Evolutionary conservation across 352 stramenopile species (phyloP), one percentile per base, ranked within the genome.

Genomic region (Pythium monospermum): DNA sequence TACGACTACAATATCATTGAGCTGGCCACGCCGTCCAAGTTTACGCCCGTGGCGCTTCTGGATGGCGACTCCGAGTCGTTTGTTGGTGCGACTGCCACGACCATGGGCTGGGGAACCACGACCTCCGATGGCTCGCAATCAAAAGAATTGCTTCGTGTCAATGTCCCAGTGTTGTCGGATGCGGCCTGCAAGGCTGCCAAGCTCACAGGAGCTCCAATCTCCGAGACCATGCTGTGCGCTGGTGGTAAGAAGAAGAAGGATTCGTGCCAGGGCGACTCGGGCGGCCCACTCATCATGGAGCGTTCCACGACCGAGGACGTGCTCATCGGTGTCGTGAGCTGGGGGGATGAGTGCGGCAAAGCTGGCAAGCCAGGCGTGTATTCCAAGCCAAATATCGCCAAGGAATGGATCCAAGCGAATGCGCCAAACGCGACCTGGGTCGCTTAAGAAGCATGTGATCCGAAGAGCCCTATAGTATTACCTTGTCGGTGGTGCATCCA

Each of bases 1-100:
- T 46, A 57, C 18, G 76, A 88, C 49, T 76, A 75, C 49, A 47
- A 70, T 27, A 66, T 88, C 16, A 51, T 88, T 16, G 64, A 85
- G 52, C 46, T 71, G 19, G 47, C 53, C n/a, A 31, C 13, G 12
- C 38, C 32, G 16, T 39, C 15, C 36, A 55, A 26, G 25, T n/a
- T 48, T 11, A 19, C 42, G 6, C 53, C 53, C 31, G 44, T 61
- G 6, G 10, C 11, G 19, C 18, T 41, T 10, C 36, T 41, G 10
- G 36, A 35, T 35, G 7, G 13, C 8, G 30, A 23, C 1, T 43
- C 31, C 53, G 3, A 44, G 10, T 21, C 7, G 36, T n/a, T n/a
- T 10, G 13, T n/a, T 35, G 30, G 30, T 8, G 30, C 30, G 13
- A 35, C 13, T 8, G 30, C 30, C 7, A 35, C 30, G 13, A 35